Conservation (phyloP, 2,329 filamentous ascomycete genomes). For the Monilinia fructicola region DNA sequence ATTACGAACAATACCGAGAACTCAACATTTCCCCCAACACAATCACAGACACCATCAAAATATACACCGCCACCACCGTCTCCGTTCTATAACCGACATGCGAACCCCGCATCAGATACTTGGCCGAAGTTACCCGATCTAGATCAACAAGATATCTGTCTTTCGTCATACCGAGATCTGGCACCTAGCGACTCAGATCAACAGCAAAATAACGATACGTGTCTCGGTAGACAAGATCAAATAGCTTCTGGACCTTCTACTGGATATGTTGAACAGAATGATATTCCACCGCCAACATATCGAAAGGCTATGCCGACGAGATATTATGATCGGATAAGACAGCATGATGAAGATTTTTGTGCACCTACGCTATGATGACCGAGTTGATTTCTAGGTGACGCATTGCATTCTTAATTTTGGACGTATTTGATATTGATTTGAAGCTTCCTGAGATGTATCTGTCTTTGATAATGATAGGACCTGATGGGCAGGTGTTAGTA, state of each 20-base stretch:
- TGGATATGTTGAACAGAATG: not conserved
- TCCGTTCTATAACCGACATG: not conserved
- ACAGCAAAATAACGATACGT: not conserved
- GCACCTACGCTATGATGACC: not conserved
- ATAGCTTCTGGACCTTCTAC: not conserved
- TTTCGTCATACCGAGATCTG: not conserved
- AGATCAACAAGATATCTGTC: not conserved
- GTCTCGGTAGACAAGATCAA: not conserved
- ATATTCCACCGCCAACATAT: not conserved
- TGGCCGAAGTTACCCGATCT: no score
- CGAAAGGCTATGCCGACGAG: conserved; percentile 10
- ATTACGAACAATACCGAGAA: conserved; percentile 17
- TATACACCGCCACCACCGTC: not conserved
- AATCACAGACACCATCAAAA: not conserved
- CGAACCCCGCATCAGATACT: no score
- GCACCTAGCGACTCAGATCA: not conserved
- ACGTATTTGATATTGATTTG: not conserved
- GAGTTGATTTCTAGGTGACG: no score
- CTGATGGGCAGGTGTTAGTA: not conserved
- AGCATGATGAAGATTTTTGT: conserved; percentile 2
- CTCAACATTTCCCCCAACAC: not conserved
- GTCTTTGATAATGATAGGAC: not conserved
- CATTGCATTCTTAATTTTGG: no score
- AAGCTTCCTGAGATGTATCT: not conserved
- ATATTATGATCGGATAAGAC: conserved; percentile 11